Percentiles rank a stretch among this genome's conserved stretches.
These are phyloP conservation scores for Fraxinus sp. DNA, from an alignment of 305 asterid species.

Conservation along the genomic window DNA sequence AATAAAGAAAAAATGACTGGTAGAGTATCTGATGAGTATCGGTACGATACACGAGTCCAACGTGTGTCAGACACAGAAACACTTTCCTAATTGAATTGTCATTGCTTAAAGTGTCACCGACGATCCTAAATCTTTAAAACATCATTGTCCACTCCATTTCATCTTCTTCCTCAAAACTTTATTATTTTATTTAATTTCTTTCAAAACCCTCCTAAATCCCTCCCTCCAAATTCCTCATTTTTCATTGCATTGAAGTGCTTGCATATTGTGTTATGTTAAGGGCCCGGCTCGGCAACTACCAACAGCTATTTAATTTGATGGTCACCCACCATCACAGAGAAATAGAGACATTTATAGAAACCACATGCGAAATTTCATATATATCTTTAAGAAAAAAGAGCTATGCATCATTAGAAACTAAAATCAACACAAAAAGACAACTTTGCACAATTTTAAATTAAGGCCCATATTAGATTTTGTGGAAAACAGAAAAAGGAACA, in stretches of 20 bases:
- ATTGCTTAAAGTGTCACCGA: background rate
- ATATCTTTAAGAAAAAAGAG: constrained; percentile 12
- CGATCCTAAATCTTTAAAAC: too few relatives aligned
- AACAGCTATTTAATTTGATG: constrained; percentile 20
- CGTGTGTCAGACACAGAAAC: too few relatives aligned
- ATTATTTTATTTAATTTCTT: too few relatives aligned
- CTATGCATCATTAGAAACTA: background rate
- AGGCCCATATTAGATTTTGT: constrained; percentile 11
- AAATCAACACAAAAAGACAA: constrained; percentile 22
- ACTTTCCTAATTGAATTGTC: too few relatives aligned
- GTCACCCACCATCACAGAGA: constrained; percentile 31
- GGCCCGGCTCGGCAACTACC: constrained; percentile 35
- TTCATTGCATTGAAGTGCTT: background rate
- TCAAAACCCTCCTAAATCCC: background rate
- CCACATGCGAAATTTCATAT: constrained; percentile 33
- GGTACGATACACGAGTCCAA: too few relatives aligned
- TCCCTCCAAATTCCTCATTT: background rate
- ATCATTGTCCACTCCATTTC: too few relatives aligned
- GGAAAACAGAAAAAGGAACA: background rate
- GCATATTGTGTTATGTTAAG: constrained; percentile 17
- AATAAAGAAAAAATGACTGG: too few relatives aligned
- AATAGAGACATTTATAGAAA: constrained; percentile 22
- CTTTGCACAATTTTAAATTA: constrained; percentile 14
- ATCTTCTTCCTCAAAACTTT: background rate
- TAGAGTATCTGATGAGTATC: too few relatives aligned